Conservation (phyloP, 2,329 filamentous ascomycete genomes). For the Coniochaeta sp. region DNA sequence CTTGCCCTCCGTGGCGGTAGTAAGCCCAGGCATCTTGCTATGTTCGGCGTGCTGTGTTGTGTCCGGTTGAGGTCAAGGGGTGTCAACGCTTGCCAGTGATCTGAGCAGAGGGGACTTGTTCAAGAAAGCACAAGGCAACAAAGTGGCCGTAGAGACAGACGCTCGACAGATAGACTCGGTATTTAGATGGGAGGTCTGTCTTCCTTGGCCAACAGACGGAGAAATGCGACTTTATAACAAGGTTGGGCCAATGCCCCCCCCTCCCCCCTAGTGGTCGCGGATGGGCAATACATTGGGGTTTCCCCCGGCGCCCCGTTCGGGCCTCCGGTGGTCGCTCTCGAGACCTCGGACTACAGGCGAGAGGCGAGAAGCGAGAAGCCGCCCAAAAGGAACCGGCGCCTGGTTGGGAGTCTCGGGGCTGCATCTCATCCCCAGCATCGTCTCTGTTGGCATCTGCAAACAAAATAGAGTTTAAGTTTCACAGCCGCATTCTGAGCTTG, state of each 20-base stretch:
- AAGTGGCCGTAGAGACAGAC: neutral
- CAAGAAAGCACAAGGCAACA: neutral
- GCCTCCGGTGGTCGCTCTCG: neutral
- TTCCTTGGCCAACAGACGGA: neutral
- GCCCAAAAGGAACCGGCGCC: neutral
- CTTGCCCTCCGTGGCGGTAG: constrained; percentile 1
- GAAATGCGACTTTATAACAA: neutral
- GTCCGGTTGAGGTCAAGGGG: neutral
- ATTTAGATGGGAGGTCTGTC: neutral
- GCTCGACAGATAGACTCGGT: neutral
- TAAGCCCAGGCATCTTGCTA: constrained; percentile 1
- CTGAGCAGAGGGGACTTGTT: neutral
- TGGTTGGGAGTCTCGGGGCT: neutral
- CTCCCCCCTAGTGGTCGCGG: neutral
- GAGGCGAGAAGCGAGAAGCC: neutral
- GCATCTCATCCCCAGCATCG: neutral
- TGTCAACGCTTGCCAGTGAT: neutral
- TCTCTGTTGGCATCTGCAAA: neutral
- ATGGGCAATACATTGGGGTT: neutral
- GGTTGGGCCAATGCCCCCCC: neutral
- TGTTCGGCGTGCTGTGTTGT: neutral
- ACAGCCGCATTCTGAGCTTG: neutral
- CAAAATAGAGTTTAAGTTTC: neutral
- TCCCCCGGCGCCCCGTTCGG: neutral
- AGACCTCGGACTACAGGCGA: neutral